Evolutionary conservation across 1,284 basidiomycete species (phyloP), one percentile per base, ranked within the genome.

Genomic region (Peniophora sp.): DNA sequence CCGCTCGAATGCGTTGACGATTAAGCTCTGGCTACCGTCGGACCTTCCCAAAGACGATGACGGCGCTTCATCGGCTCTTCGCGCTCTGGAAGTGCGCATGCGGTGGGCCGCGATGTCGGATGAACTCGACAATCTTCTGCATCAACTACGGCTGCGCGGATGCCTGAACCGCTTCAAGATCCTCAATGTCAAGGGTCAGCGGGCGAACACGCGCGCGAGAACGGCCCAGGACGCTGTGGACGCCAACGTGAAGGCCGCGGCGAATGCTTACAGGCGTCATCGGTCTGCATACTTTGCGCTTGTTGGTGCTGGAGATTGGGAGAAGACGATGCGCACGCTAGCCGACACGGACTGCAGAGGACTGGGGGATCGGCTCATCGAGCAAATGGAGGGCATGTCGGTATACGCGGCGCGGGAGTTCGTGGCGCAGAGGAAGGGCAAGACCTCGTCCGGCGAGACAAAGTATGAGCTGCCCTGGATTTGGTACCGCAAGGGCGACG

Each of bases 151-250:
- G 12, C 44, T 44, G 14, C 42, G 49, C 42, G n/a, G 3, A 3
- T 51, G 36, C 27, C 15, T 42, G 27, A 51, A 51, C 32, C 14
- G 41, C 10, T 51, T 51, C 43, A 51, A 51, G 44, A 47, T 51
- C 20, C 12, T 15, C 11, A 51, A 51, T 32, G 22, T 47, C n/a
- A 47, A 20, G 12, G 49, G 49, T 3, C 49, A 51, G 22, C 24
- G 27, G 8, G 23, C 12, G 9, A 51, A 51, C 22, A 47, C 49
- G 20, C 44, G 49, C 10, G 44, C 44, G 18, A 17, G 49, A 12
- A 18, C n/a, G 20, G 11, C 35, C 10, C 49, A 51, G 43, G 18
- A n/a, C 11, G 23, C 24, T 9, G 34, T 51, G 3, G 49, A 51
- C 32, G 49, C 23, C 14, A 24, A 24, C 18, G 43, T 45, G 12